phyloP scores from a whole-genome alignment of 2,329 filamentous ascomycete species.

The Dothiorella sarmentorum region DNA sequence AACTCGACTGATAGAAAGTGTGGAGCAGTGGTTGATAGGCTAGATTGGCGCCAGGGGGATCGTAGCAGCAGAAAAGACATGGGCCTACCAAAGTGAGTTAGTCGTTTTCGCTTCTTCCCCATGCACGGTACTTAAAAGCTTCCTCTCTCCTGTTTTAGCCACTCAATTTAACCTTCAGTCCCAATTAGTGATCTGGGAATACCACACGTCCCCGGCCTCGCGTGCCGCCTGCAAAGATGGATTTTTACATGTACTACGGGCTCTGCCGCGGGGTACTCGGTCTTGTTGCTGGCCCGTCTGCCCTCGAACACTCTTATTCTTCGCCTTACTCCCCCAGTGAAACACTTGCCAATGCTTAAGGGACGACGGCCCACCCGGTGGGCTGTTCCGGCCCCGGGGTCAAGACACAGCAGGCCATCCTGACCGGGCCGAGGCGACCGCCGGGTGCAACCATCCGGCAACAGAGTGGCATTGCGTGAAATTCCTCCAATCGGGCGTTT shows the following conservation, averaged over 20 bases:
- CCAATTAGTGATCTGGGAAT: background rate
- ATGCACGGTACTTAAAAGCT: background rate
- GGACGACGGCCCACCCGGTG: slow-evolving; percentile 4
- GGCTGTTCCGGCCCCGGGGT: background rate
- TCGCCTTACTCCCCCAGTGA: background rate
- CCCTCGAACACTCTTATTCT: background rate
- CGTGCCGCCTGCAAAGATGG: background rate
- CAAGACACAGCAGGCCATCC: background rate
- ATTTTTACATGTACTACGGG: too few relatives aligned
- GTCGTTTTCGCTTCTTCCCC: background rate
- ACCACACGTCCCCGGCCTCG: background rate
- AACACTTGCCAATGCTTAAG: background rate
- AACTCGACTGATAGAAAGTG: too few relatives aligned
- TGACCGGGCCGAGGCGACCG: slow-evolving; percentile 5
- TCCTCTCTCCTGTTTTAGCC: background rate
- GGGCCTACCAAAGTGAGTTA: slow-evolving; percentile 5
- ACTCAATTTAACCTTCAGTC: slow-evolving; percentile 11
- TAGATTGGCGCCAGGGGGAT: too few relatives aligned
- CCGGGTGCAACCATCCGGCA: background rate
- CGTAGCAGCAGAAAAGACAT: background rate
- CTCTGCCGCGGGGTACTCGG: too few relatives aligned
- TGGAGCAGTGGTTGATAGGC: too few relatives aligned
- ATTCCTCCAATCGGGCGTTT: slow-evolving; percentile 12
- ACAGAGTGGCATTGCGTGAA: background rate
- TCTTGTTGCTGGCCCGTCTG: too few relatives aligned